Evolutionary conservation across 768 basidiomycete species (phyloP).

Genomic region (Agrocybe pediades): DNA sequence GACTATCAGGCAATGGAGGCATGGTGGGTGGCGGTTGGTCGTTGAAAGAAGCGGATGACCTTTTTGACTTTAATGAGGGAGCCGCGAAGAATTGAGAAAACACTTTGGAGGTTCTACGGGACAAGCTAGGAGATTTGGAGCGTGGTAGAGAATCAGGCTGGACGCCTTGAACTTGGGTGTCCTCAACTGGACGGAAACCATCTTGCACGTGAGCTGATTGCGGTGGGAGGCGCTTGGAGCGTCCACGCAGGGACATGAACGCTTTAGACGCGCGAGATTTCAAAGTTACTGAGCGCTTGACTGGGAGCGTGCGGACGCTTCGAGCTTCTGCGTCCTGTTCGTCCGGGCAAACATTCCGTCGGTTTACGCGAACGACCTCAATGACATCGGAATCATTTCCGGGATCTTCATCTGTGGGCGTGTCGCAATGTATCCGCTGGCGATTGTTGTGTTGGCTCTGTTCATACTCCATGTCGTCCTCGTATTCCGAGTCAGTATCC

Average conservation of each 20-base stretch:
- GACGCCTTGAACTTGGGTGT: constrained; percentile 9
- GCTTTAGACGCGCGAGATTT: constrained; percentile 45
- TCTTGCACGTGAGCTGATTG: constrained; percentile 44
- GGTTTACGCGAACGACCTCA: constrained; percentile 61
- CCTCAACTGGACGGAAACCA: constrained; percentile 18
- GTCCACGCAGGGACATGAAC: constrained; percentile 23
- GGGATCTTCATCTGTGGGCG: constrained; percentile 17
- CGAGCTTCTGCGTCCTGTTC: constrained; percentile 1
- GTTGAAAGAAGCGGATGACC: constrained; percentile 30
- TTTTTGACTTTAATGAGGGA: constrained; percentile 22
- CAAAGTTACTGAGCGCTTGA: constrained; percentile 42
- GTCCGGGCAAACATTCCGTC: constrained; percentile 19
- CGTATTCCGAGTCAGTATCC: constrained; percentile 24
- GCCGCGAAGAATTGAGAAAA: constrained; percentile 39
- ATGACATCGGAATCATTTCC: constrained; percentile 57
- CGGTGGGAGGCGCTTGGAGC: constrained; percentile 19
- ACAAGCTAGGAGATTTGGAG: constrained; percentile 35
- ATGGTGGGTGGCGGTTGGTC: constrained; percentile 21
- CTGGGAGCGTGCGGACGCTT: constrained; percentile 16
- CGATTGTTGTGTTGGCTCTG: constrained; percentile 16
- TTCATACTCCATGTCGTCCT: constrained; percentile 19
- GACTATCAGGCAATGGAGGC: constrained; percentile 20
- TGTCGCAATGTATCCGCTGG: constrained; percentile 13
- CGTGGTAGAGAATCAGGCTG: constrained; percentile 20
- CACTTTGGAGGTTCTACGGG: constrained; percentile 37